These are phyloP conservation scores for Penicillium steckii DNA, from an alignment of 495 filamentous ascomycete genomes.

Conservation along the genomic window DNA sequence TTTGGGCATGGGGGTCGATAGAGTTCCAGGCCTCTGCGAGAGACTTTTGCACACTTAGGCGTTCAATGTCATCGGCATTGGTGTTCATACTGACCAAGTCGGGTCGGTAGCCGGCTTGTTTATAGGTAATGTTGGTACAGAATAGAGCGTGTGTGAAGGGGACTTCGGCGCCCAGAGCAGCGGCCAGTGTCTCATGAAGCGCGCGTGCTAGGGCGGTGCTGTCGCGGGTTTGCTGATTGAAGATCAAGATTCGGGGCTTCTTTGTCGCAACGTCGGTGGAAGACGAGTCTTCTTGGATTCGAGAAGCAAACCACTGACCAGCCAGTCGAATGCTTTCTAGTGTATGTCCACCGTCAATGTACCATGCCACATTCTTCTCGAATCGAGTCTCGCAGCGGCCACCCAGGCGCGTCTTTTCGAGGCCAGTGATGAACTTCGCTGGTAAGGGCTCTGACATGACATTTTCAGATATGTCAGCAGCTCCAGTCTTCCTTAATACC, in stretches of 20 bases:
- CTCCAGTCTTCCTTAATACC: slow-evolving; percentile 46
- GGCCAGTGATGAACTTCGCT: slow-evolving; percentile 66
- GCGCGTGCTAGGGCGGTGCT: slow-evolving; percentile 63
- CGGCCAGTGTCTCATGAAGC: slow-evolving; percentile 64
- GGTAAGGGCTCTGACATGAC: slow-evolving; percentile 54
- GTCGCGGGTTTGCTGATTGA: slow-evolving; percentile 91
- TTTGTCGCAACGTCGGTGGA: slow-evolving; percentile 37
- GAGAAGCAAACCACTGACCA: slow-evolving; percentile 74
- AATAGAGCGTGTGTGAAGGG: slow-evolving; percentile 83
- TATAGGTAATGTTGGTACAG: slow-evolving; percentile 84
- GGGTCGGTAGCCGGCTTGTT: slow-evolving; percentile 62
- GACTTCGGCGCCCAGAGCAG: slow-evolving; percentile 48
- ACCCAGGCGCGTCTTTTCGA: slow-evolving; percentile 72
- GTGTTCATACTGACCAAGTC: slow-evolving; percentile 79
- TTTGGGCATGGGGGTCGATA: slow-evolving; percentile 59
- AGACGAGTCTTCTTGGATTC: slow-evolving; percentile 48
- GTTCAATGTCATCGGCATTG: slow-evolving; percentile 62
- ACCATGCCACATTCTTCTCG: slow-evolving; percentile 73
- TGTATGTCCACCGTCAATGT: slow-evolving; percentile 91
- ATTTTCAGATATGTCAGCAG: slow-evolving; percentile 44
- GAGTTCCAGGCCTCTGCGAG: slow-evolving; percentile 72
- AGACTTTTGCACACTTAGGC: slow-evolving; percentile 68
- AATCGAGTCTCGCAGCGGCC: slow-evolving; percentile 79
- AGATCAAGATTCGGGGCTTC: slow-evolving; percentile 70
- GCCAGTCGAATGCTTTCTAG: slow-evolving; percentile 80